Conservation (phyloP, 2,329 filamentous ascomycete genomes). For the Curvularia spicifera region DNA sequence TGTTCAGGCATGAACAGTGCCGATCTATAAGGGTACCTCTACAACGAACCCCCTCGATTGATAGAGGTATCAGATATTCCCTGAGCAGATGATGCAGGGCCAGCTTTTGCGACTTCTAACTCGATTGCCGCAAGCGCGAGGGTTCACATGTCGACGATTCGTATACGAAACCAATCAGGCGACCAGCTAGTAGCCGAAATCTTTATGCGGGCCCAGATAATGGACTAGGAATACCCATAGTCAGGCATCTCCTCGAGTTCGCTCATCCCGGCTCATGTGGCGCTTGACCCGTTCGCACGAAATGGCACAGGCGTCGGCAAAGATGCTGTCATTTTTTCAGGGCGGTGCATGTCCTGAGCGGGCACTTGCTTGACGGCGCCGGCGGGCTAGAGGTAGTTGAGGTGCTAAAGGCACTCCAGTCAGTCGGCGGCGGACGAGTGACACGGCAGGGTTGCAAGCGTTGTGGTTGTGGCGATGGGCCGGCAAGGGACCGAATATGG, state of each 20-base stretch:
- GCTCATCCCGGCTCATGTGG: slow-evolving; percentile 2
- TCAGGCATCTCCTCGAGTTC: not conserved
- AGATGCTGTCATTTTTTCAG: not conserved
- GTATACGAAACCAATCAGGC: not conserved
- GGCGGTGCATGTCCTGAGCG: not conserved
- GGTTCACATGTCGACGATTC: not conserved
- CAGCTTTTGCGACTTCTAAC: not conserved
- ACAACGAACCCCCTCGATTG: slow-evolving; percentile 6
- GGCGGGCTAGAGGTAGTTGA: not conserved
- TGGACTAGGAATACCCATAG: not conserved
- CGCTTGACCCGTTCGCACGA: not conserved
- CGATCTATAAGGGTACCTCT: slow-evolving; percentile 12
- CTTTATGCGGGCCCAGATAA: not conserved
- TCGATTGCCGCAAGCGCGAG: slow-evolving; percentile 1
- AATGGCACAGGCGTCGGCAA: not conserved
- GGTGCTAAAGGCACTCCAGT: not conserved
- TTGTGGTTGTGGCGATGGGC: not conserved
- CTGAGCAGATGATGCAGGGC: not conserved
- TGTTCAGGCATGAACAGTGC: slow-evolving; percentile 1
- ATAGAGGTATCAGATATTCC: not conserved
- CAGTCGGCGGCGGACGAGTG: not conserved
- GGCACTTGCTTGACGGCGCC: not conserved
- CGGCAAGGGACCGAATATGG: slow-evolving; percentile 1
- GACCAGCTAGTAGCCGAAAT: not conserved
- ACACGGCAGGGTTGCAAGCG: no score